Evolutionary conservation across 2,329 filamentous ascomycete genomes (phyloP).

Genomic region (Sclerotinia glacialis): DNA sequence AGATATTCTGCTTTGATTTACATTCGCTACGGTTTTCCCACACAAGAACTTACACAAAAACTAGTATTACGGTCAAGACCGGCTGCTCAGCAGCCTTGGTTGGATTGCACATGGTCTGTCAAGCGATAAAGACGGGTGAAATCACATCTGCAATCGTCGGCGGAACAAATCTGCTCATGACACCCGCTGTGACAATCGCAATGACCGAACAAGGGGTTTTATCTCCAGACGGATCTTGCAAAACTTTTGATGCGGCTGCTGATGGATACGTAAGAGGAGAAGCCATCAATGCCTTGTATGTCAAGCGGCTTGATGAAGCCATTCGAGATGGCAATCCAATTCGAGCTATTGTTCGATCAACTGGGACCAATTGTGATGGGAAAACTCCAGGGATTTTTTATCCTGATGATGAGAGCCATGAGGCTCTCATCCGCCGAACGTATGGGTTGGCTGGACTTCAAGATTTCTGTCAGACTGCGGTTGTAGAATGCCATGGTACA

Average conservation of each 20-base stretch:
- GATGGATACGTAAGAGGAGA: slow-evolving; percentile 64
- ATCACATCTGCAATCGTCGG: slow-evolving; percentile 26
- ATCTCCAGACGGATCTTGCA: slow-evolving; percentile 32
- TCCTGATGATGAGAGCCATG: slow-evolving; percentile 48
- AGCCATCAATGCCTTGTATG: slow-evolving; percentile 53
- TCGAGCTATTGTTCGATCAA: slow-evolving; percentile 52
- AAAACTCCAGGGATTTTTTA: slow-evolving; percentile 54
- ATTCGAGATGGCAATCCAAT: slow-evolving; percentile 57
- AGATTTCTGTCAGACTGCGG: slow-evolving; percentile 22
- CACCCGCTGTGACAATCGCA: not conserved
- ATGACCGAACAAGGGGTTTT: not conserved
- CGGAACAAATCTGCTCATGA: slow-evolving; percentile 29
- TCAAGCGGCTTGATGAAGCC: slow-evolving; percentile 59
- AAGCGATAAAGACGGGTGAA: slow-evolving; percentile 26
- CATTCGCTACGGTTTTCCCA: not conserved
- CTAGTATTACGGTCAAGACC: slow-evolving; percentile 41
- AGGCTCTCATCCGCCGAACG: slow-evolving; percentile 20
- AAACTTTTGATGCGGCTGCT: slow-evolving; percentile 57
- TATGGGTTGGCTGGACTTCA: slow-evolving; percentile 23
- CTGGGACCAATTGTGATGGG: slow-evolving; percentile 56
- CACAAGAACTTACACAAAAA: not conserved
- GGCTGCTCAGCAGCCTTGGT: slow-evolving; percentile 43
- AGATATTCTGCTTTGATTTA: not conserved
- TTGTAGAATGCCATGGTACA: slow-evolving; percentile 28
- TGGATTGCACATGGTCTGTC: slow-evolving; percentile 39